Evolutionary conservation across 495 filamentous ascomycete genomes (phyloP).

Genomic region (Aspergillus bertholletiae): DNA sequence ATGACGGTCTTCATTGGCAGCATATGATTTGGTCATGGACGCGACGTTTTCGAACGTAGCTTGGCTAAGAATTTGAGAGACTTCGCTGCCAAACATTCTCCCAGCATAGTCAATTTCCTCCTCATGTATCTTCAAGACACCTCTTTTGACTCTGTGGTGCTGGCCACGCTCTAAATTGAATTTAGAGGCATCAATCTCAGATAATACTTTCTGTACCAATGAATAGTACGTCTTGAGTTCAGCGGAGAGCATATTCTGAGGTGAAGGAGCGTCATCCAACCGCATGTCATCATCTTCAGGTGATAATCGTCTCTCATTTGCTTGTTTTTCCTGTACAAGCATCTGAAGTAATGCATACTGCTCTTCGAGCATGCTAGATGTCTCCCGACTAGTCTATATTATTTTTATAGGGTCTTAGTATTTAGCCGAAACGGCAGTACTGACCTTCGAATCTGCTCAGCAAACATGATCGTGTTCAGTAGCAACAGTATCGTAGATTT

Average conservation of each 20-base stretch:
- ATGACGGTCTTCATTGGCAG: constrained; percentile 41
- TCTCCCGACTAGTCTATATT: too few species aligned
- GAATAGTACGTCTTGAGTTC: background rate
- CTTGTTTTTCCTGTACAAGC: background rate
- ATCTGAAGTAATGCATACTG: background rate
- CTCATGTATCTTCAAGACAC: background rate
- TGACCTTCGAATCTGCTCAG: constrained; percentile 13
- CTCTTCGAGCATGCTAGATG: background rate
- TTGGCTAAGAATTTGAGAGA: too few species aligned
- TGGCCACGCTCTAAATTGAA: background rate
- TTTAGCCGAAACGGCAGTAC: background rate
- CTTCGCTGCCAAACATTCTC: too few species aligned
- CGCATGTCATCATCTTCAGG: background rate
- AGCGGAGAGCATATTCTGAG: background rate
- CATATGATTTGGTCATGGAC: constrained; percentile 44
- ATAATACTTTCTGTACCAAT: background rate
- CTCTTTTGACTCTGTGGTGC: background rate
- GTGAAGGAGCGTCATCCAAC: background rate
- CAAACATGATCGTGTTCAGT: constrained; percentile 29
- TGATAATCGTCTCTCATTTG: background rate
- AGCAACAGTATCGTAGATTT: constrained; percentile 28
- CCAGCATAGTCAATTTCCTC: background rate
- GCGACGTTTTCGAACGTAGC: constrained; percentile 31
- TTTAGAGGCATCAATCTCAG: background rate
- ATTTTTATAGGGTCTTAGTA: too few species aligned